Base-by-base conservation (phyloP, 768 basidiomycete genomes). In the Tubosaeta brunneosetosa region DNA sequence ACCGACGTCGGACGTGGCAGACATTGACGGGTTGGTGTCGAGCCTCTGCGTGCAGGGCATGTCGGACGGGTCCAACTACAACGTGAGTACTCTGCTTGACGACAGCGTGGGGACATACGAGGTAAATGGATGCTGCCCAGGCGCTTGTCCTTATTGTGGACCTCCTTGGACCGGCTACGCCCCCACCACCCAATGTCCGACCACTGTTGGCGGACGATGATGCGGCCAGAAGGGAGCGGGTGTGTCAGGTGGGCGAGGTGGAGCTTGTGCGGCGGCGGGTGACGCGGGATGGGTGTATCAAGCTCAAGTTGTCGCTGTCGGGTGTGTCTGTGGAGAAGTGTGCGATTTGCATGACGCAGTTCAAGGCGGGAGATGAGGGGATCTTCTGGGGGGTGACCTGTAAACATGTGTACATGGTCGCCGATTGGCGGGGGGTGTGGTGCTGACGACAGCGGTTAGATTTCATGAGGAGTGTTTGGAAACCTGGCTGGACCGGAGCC, bases 341-440 rank as follows among this genome's bases (percentile, higher is more conserved):
- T 66, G 78, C 83, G 37, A 83, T 89, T 46, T 91, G 89, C 64
- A 70, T 88, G 64, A 77, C 75, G 44, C 84, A 84, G 68, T 91
- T 88, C 71, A 82, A 73, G 68, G 74, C 71, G 8, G 78, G 69
- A 16, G 84, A 90, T 52, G 58, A 61, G 51, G 85, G 78, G 13
- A 77, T 77, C 32, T 61, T 86, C n/a, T n/a, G n/a, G 66, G 77
- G 79, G 4, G 77, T 78, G 13, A 69, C 63, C 17, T 91, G 88
- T 66, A 74, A 72, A 55, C 88, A 90, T 71, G 73, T 77, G 64
- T 80, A 46, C 61, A 17, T 46, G 44, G 38, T 38, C 32, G 25
- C 12, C 16, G 31, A 27, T n/a, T 11, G 25, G 19, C 11, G 14
- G 33, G 4, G 33, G 1, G 12, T 19, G 22, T n/a, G 48, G 10